phyloP scores from a whole-genome alignment of 495 filamentous ascomycete species.

The Hyphodiscus hymeniophilus region DNA sequence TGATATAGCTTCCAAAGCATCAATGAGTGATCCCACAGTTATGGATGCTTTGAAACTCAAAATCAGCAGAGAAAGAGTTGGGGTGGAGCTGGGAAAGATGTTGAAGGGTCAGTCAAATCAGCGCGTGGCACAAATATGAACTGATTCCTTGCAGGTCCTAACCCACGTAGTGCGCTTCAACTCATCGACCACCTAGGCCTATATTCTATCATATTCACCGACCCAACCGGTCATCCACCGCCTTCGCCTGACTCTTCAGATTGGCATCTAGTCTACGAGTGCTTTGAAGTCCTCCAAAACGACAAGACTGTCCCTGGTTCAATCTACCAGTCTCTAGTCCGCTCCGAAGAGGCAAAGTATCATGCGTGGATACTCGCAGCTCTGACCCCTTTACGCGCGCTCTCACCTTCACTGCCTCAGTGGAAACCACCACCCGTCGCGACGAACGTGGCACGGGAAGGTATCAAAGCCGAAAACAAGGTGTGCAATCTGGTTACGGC shows the following conservation, averaged over 20 bases:
- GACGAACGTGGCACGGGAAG: slow-evolving; percentile 58
- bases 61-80: slow-evolving; percentile 85
- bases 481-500: slow-evolving; percentile 54
- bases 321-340: slow-evolving; percentile 48
- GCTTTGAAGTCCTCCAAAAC: slow-evolving; percentile 33
- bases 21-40: slow-evolving; percentile 71
- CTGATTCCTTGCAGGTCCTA: slow-evolving; percentile 42
- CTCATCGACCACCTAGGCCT: slow-evolving; percentile 67
- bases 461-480: slow-evolving; percentile 72
- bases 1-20: slow-evolving; percentile 47
- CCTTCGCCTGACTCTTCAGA: slow-evolving; percentile 28
- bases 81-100: slow-evolving; percentile 84
- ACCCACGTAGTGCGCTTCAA: slow-evolving; percentile 59
- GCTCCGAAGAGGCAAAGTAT: slow-evolving; percentile 50
- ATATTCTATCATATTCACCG: slow-evolving; percentile 74
- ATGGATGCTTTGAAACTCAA: slow-evolving; percentile 71
- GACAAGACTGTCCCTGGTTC: slow-evolving; percentile 38
- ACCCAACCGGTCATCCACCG: slow-evolving; percentile 38
- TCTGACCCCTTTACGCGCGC: slow-evolving; percentile 64
- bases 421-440: slow-evolving; percentile 45
- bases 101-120: slow-evolving; percentile 50
- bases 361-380: slow-evolving; percentile 70
- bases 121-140: neutral
- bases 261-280: slow-evolving; percentile 46
- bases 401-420: slow-evolving; percentile 34